Evolutionary conservation across 768 basidiomycete genomes (phyloP), one percentile per base, ranked within the genome.

Genomic region (Kwoniella sp.): DNA sequence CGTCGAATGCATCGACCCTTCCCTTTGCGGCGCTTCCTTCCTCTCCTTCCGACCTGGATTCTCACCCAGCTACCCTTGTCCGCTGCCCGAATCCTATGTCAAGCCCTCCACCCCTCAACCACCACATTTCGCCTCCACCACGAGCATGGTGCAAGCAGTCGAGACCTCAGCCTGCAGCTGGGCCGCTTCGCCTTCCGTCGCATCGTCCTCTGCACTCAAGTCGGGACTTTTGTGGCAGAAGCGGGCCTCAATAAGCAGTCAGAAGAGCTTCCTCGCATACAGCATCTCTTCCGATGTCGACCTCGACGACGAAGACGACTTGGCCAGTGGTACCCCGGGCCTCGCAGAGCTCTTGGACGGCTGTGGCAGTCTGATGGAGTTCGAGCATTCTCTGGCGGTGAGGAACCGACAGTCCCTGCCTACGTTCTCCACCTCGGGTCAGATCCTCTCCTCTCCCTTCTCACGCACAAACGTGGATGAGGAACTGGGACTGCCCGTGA

Each of bases 381-480:
- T 22, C 6, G 37, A 38, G 8, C n/a, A n/a, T n/a, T n/a, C n/a
- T n/a, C n/a, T n/a, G n/a, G n/a, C n/a, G n/a, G n/a, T n/a, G n/a
- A n/a, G n/a, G n/a, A 38, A 38, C 15, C 37, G 37, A 19, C 37
- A 17, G 5, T 38, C 37, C 37, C 37, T 38, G 19, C 23, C 37
- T 14, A 20, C 37, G 5, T 38, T 38, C 37, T 36, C 15, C 34
- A 6, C 14, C 14, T 36, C 34, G 56, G n/a, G n/a, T 51, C n/a
- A 9, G 53, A 56, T 36, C 59, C 59, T 32, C 56, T 58, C 27
- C 60, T 50, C 2, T 42, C 56, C 25, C 60, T 41, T 31, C 50
- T 50, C 8, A 58, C 27, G 4, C 55, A 15, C 14, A 36, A 48
- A n/a, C n/a, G n/a, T n/a, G n/a, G n/a, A n/a, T n/a, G n/a, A n/a